Conservation (phyloP, 495 filamentous ascomycete species). For the Aspergillus funiculosus region DNA sequence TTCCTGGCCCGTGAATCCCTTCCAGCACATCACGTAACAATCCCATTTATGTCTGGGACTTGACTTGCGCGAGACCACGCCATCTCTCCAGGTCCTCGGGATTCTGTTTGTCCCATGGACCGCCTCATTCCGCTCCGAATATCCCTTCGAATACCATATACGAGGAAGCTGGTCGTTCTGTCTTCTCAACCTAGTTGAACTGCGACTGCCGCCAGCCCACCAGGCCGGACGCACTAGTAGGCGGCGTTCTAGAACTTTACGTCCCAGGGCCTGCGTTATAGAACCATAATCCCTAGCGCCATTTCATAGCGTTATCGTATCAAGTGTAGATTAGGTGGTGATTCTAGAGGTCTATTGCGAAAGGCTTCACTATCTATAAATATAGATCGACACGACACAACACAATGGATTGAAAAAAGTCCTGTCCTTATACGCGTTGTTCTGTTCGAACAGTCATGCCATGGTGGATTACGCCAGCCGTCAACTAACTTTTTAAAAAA, state of each 20-base stretch:
- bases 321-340: constrained; percentile 38
- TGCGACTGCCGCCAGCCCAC: constrained; percentile 38
- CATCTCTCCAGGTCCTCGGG: constrained; percentile 28
- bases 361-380: no score
- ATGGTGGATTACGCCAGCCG: no score
- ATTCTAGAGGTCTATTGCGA: constrained; percentile 34
- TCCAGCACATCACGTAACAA: constrained; percentile 39
- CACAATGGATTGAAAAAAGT: no score
- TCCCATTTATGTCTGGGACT: constrained; percentile 30
- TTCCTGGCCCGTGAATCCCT: constrained; percentile 32
- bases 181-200: constrained; percentile 40
- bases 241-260: constrained; percentile 36
- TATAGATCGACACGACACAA: no score
- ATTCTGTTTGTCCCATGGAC: constrained; percentile 38
- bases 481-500: no score
- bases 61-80: constrained; percentile 30
- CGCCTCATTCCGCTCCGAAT: constrained; percentile 32
- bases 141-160: constrained; percentile 37
- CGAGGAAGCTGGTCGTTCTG: constrained; percentile 35
- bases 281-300: constrained; percentile 44
- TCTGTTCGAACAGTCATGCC: no score
- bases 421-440: no score
- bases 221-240: constrained; percentile 36
- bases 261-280: constrained; percentile 35
- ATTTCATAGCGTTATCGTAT: constrained; percentile 33